phyloP scores from a whole-genome alignment of 768 basidiomycete species.

The Pleurotus eryngii region DNA sequence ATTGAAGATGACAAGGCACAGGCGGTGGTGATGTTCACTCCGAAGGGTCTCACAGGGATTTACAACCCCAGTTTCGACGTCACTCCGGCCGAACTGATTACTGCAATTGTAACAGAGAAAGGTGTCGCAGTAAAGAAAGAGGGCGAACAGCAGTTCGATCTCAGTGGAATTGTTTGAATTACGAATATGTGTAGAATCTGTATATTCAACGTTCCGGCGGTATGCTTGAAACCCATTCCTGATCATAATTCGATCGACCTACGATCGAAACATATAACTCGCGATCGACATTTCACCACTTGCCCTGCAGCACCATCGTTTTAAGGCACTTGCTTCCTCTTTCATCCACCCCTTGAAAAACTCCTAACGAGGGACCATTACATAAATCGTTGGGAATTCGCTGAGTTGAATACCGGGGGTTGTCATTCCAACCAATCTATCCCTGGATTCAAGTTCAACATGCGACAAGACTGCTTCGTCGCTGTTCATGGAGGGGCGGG shows the following conservation, averaged over 20 bases:
- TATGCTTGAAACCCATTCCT: background rate
- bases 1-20: constrained; percentile 50
- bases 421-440: constrained; percentile 4
- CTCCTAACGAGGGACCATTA: background rate
- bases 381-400: background rate
- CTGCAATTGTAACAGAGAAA: constrained; percentile 93
- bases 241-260: background rate
- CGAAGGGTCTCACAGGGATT: constrained; percentile 55
- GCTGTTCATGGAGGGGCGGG: constrained; percentile 83
- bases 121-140: constrained; percentile 78
- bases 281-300: background rate
- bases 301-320: constrained; percentile 5
- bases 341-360: constrained; percentile 3
- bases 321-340: constrained; percentile 1
- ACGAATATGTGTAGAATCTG: background rate
- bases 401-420: background rate
- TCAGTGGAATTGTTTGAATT: constrained; percentile 50
- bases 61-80: constrained; percentile 98
- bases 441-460: background rate
- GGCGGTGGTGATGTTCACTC: constrained; percentile 74
- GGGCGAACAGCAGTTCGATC: constrained; percentile 58
- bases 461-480: constrained; percentile 31
- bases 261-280: background rate
- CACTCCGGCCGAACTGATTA: constrained; percentile 89
- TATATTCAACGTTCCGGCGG: background rate